Evolutionary conservation across 176 grass and related monocot species (phyloP).

Genomic region (Alloteropsis semialata): DNA sequence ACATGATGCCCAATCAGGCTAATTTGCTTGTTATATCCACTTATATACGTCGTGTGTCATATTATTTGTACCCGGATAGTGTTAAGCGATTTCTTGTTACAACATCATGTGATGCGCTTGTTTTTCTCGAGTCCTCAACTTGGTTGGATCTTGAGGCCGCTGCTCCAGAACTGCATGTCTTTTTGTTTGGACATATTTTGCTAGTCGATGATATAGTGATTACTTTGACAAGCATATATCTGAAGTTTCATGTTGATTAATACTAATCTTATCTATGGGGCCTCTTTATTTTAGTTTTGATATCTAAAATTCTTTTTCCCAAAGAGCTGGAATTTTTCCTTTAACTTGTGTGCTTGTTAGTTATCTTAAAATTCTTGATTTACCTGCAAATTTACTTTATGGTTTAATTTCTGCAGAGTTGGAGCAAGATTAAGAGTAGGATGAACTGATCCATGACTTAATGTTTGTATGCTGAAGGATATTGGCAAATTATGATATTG

Average conservation of each 20-base stretch:
- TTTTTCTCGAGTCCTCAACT: not conserved
- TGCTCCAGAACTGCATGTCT: not conserved
- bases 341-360: not conserved
- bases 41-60: not conserved
- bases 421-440: not conserved
- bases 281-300: not conserved
- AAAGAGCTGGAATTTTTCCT: not conserved
- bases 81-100: not conserved
- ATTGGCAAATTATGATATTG: not conserved
- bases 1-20: not conserved
- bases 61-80: not conserved
- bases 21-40: not conserved
- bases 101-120: not conserved
- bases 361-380: not conserved
- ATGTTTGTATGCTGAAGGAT: not conserved
- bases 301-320: not conserved
- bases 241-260: slow-evolving; percentile 1
- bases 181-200: not conserved
- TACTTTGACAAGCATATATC: slow-evolving; percentile 30
- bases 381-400: not conserved
- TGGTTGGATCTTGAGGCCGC: not conserved
- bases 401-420: not conserved
- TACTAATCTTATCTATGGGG: slow-evolving; percentile 9
- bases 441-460: not conserved
- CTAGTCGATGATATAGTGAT: not conserved